phyloP scores from a whole-genome alignment of 2,329 filamentous ascomycete genomes.

The Fusarium virguliforme region DNA sequence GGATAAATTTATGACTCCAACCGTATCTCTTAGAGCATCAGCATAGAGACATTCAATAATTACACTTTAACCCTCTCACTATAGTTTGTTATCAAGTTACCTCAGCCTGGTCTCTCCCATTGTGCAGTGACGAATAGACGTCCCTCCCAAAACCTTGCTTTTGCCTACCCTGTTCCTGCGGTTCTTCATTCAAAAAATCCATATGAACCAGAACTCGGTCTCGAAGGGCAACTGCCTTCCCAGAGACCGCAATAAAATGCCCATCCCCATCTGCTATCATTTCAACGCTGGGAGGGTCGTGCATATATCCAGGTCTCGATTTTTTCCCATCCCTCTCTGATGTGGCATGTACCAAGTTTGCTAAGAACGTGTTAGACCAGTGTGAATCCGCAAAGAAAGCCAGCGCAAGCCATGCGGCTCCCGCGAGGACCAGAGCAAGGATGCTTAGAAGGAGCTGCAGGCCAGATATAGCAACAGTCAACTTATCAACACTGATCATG shows the following conservation, averaged over 20 bases:
- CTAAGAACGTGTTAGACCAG: slow-evolving; percentile 34
- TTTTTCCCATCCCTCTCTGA: not conserved
- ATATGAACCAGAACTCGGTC: not conserved
- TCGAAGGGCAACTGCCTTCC: not conserved
- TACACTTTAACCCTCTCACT: too few species aligned
- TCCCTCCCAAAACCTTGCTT: too few species aligned
- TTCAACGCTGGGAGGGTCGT: slow-evolving; percentile 3
- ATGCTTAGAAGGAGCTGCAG: slow-evolving; percentile 31
- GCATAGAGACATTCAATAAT: too few species aligned
- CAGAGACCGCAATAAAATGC: not conserved
- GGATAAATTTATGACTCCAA: too few species aligned
- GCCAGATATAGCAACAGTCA: slow-evolving; percentile 37
- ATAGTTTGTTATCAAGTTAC: too few species aligned
- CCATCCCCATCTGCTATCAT: not conserved
- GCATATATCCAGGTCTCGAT: slow-evolving; percentile 31
- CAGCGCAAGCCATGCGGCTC: slow-evolving; percentile 23
- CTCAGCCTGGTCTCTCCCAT: too few species aligned
- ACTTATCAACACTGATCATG: slow-evolving; percentile 29
- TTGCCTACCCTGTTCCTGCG: too few species aligned
- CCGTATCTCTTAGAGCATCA: too few species aligned
- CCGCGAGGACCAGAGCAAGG: slow-evolving; percentile 21
- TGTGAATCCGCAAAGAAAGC: slow-evolving; percentile 28
- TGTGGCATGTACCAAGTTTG: slow-evolving; percentile 35
- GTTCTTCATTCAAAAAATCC: too few species aligned
- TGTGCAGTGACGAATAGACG: too few species aligned